These are phyloP conservation scores for Microbotryomycetes sp. DNA, from an alignment of 1,284 basidiomycete genomes.

Conservation along the genomic window DNA sequence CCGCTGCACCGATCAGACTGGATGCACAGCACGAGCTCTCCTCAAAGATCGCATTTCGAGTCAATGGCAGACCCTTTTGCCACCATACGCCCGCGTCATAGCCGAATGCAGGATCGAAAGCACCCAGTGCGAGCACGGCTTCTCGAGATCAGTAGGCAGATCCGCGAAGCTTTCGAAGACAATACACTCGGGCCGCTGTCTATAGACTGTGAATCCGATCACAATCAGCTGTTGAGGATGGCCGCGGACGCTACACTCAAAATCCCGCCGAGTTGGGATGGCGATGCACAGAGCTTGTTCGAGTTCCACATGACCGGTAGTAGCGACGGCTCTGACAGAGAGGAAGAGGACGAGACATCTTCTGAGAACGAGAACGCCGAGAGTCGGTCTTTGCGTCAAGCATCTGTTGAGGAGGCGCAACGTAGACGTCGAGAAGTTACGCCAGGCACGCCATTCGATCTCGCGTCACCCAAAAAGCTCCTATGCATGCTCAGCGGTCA, in stretches of 20 bases:
- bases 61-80: not conserved
- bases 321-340: too few species aligned
- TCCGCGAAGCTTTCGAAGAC: not conserved
- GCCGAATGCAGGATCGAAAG: not conserved
- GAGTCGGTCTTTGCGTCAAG: not conserved
- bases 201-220: conserved; percentile 5
- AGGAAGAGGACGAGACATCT: not conserved
- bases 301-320: not conserved
- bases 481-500: conserved; percentile 9
- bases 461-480: too few species aligned
- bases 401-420: not conserved
- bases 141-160: not conserved
- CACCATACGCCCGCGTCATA: not conserved
- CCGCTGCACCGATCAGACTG: not conserved
- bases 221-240: conserved; percentile 4
- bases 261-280: not conserved
- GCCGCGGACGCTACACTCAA: conserved; percentile 2
- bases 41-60: not conserved
- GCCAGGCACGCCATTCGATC: not conserved
- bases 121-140: not conserved
- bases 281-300: not conserved
- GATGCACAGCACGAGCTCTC: not conserved
- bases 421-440: not conserved
- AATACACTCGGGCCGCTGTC: not conserved
- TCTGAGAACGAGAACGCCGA: not conserved